Evolutionary conservation across 1,284 basidiomycete genomes (phyloP), one percentile per base, ranked within the genome.

Genomic region (Mycosarcoma maydis): DNA sequence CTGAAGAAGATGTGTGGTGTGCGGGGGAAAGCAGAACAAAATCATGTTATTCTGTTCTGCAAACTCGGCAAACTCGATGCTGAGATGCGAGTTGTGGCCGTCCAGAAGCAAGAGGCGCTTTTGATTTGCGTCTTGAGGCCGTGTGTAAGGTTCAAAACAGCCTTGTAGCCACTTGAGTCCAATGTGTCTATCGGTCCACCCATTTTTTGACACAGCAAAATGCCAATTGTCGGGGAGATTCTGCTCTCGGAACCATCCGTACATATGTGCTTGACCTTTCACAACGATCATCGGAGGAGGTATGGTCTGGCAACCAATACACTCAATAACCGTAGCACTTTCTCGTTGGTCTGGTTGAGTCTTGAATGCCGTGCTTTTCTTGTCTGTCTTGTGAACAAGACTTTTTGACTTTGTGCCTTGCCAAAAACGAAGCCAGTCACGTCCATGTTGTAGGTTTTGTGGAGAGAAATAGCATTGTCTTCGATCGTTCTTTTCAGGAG

Each of bases 381-480:
- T 24, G 17, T 29, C 30, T 6, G 17, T 4, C 24, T 29, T 39
- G 11, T 34, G 36, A 2, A 48, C 17, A 30, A 20, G 37, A 48
- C 32, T 9, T 32, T 27, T 16, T 34, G 34, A 4, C 34, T 26
- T 20, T 32, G 26, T 19, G 34, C 32, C 7, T 30, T 22, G 17
- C 46, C 46, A 27, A 42, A 29, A 22, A 48, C 37, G 23, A 47
- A 47, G 13, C 45, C 45, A 37, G 45, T 47, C 34, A 34, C 20
- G 23, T 47, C 45, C 45, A 47, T 47, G 19, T 47, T 47, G 34
- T 37, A 47, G 20, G 37, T 38, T 6, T 47, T 44, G 6, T 7
- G 6, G 6, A 17, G 6, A 9, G 33, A 13, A 17, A 34, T 34
- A 16, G 7, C 33, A 17, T 34, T 16, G 16, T 34, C 33, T 9